Percentiles rank a stretch among this genome's conserved stretches.
These are phyloP conservation scores for Cunninghamia lanceolata DNA, from an alignment of 75 land plant genomes.

Conservation along the genomic window DNA sequence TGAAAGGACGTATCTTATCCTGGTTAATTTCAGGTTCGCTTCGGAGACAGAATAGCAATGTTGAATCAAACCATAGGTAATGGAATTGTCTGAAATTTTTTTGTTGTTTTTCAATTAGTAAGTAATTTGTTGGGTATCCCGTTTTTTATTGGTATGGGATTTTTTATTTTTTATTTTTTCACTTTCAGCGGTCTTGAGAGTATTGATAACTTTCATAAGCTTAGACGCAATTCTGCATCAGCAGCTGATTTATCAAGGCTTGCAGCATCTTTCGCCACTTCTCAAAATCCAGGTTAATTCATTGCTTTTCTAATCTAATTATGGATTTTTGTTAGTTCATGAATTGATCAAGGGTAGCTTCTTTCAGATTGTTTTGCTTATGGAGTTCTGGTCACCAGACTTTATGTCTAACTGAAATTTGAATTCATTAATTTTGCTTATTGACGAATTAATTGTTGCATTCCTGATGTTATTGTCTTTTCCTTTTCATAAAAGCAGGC, in stretches of 20 bases:
- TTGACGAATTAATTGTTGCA: neutral
- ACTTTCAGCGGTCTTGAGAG: constrained; percentile 30
- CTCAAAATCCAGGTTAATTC: neutral
- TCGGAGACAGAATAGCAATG: constrained; percentile 49
- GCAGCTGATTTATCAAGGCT: constrained; percentile 46
- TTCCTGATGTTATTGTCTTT: neutral
- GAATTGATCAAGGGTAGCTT: too few species aligned
- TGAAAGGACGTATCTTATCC: neutral
- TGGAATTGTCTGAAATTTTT: neutral
- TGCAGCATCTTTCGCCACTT: constrained; percentile 21
- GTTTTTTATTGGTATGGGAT: neutral
- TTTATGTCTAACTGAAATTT: neutral
- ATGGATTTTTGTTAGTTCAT: neutral
- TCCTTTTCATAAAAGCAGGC: constrained; percentile 14
- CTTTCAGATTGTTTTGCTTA: too few species aligned
- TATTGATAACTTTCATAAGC: constrained; percentile 17
- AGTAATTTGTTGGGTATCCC: too few species aligned
- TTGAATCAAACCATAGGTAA: constrained; percentile 42
- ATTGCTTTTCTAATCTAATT: neutral
- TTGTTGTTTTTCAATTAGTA: neutral
- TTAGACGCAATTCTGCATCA: constrained; percentile 55
- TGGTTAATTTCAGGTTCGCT: constrained; percentile 32
- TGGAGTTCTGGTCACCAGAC: too few species aligned
- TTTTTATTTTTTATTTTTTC: neutral
- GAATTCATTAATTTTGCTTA: neutral